Conservation (phyloP, 1,139 yeast genomes). For the Protomyces pachydermus region DNA sequence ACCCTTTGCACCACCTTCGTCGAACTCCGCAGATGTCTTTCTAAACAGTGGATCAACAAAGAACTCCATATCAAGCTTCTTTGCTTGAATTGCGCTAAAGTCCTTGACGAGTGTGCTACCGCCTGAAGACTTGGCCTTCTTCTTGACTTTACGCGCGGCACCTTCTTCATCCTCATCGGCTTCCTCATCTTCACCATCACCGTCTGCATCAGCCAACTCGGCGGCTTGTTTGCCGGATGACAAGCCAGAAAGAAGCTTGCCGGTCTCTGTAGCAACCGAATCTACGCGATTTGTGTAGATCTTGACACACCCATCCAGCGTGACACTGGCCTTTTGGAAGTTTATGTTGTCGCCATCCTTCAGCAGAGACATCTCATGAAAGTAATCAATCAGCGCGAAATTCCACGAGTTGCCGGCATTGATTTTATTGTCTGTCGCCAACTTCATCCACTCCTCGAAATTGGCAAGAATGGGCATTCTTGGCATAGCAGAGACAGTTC, state of each 20-base stretch:
- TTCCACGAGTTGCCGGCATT: conserved; percentile 64
- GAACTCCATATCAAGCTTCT: conserved; percentile 69
- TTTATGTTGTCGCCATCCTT: conserved; percentile 60
- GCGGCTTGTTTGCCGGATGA: conserved; percentile 38
- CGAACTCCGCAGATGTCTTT: conserved; percentile 85
- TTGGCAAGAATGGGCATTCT: conserved; percentile 52
- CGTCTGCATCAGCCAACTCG: conserved; percentile 11
- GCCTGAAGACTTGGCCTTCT: conserved; percentile 37
- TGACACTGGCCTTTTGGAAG: conserved; percentile 72
- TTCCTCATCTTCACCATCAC: conserved; percentile 35
- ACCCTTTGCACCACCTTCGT: conserved; percentile 92
- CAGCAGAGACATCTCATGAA: conserved; percentile 61
- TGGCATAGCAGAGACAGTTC: conserved; percentile 15
- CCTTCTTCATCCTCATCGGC: conserved; percentile 38
- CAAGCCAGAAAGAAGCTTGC: conserved; percentile 73
- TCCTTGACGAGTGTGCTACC: conserved; percentile 50
- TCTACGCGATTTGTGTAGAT: conserved; percentile 83
- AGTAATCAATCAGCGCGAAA: conserved; percentile 81
- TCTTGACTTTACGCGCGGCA: conserved; percentile 34
- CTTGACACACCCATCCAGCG: conserved; percentile 80
- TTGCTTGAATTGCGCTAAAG: conserved; percentile 59
- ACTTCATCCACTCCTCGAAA: conserved; percentile 84
- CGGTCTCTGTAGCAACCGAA: conserved; percentile 86
- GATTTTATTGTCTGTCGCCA: conserved; percentile 73
- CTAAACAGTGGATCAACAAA: conserved; percentile 83